Evolutionary conservation across 2,329 filamentous ascomycete genomes (phyloP), one percentile per base, ranked within the genome.

Genomic region (Elsinoe australis): DNA sequence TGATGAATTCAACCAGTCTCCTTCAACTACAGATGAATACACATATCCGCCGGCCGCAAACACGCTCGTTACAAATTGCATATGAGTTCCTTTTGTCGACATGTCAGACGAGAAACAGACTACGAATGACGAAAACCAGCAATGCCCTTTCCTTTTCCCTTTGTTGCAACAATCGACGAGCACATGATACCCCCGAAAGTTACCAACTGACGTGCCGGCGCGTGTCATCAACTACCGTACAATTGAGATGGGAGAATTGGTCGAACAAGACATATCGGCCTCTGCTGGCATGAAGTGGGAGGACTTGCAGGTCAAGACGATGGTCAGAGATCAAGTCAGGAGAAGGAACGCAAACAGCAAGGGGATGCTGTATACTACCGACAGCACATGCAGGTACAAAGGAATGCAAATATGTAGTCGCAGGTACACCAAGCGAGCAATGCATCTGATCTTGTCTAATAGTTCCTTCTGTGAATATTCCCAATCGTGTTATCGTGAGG

Each of bases 181-280:
- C 26, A 31, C 38, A 44, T 44, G 39, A 44, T 44, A 44, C 39
- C 39, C 39, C 39, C 29, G 39, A 29, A 32, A n/a, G 14, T n/a
- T 31, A 19, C 39, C 26, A 44, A 44, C 39, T 44, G 39, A 44
- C 31, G 39, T 44, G 39, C 39, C 39, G 39, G 39, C 39, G 39
- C 39, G 32, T 44, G 24, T 44, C 39, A 44, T 44, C 14, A 24
- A 44, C n/a, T 15, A 21, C 28, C 39, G 14, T 15, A 32, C n/a
- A 32, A 24, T 14, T 18, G 26, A 32, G 39, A 19, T 3, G 2
- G 5, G 10, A 19, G 18, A 36, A 17, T n/a, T 7, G 7, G 14
- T 10, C 14, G 4, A 36, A 4, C 3, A 36, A 12, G 15, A 18
- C 5, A 32, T 5, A 32, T 12, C 29, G n/a, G 29, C 9, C 29